Conservation (phyloP, 441 rosid genomes). For the Corymbia citriodora region DNA sequence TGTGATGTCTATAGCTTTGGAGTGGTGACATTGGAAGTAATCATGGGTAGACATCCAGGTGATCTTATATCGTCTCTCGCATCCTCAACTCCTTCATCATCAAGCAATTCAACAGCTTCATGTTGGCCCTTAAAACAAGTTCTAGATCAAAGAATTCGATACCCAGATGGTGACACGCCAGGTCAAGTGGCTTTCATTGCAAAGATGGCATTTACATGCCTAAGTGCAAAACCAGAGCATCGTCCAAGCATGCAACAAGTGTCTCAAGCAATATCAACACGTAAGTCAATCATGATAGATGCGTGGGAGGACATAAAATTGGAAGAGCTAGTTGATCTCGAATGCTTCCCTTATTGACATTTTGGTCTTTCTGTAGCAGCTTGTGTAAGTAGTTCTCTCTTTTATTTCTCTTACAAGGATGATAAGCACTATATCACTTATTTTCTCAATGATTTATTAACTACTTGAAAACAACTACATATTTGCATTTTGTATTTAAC, state of each 20-base stretch:
- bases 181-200: neutral
- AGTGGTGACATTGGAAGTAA: conserved; percentile 25
- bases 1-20: conserved; percentile 5
- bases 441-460: neutral
- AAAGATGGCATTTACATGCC: neutral
- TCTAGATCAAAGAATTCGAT: conserved; percentile 21
- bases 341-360: neutral
- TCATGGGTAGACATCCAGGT: conserved; percentile 26
- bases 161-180: neutral
- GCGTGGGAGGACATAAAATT: neutral
- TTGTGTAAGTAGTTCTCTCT: neutral
- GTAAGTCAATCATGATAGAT: neutral
- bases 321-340: neutral
- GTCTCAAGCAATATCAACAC: neutral
- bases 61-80: conserved; percentile 6
- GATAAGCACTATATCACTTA: neutral
- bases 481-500: neutral
- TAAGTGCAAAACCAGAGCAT: neutral
- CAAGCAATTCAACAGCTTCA: neutral
- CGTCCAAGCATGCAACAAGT: neutral
- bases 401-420: neutral
- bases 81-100: neutral
- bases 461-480: neutral
- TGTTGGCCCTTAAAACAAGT: neutral
- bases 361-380: neutral